phyloP scores from a whole-genome alignment of 345 rosid species.

The Salix caprea region DNA sequence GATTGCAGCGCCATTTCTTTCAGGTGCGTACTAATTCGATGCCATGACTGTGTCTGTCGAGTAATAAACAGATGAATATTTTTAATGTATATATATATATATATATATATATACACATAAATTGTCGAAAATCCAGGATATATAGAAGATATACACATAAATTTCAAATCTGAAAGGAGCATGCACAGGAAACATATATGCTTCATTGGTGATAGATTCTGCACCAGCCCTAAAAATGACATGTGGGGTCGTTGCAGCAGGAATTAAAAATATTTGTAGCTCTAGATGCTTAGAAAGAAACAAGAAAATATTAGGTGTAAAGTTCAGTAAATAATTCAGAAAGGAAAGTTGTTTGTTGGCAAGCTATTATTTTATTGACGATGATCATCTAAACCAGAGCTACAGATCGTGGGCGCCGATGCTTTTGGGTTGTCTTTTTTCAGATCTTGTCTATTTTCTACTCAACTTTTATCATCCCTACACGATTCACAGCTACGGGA shows the following conservation, averaged over 20 bases:
- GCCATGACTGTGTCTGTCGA: not conserved
- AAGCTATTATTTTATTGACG: no score
- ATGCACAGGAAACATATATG: no score
- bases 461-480: not conserved
- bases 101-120: not conserved
- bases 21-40: not conserved
- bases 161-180: no score
- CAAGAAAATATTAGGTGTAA: no score
- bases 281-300: no score
- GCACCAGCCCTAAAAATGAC: not conserved
- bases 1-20: not conserved
- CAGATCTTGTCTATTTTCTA: no score
- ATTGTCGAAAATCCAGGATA: not conserved
- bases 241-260: not conserved
- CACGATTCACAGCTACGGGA: not conserved
- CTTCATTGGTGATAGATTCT: no score
- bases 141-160: no score
- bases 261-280: not conserved
- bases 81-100: not conserved
- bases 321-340: no score
- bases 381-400: no score
- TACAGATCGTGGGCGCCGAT: no score
- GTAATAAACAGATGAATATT: not conserved
- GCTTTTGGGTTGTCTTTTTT: not conserved
- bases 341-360: no score